Evolutionary conservation across 345 rosid species (phyloP), one percentile per base, ranked within the genome.

Genomic region (Microcos paniculata): DNA sequence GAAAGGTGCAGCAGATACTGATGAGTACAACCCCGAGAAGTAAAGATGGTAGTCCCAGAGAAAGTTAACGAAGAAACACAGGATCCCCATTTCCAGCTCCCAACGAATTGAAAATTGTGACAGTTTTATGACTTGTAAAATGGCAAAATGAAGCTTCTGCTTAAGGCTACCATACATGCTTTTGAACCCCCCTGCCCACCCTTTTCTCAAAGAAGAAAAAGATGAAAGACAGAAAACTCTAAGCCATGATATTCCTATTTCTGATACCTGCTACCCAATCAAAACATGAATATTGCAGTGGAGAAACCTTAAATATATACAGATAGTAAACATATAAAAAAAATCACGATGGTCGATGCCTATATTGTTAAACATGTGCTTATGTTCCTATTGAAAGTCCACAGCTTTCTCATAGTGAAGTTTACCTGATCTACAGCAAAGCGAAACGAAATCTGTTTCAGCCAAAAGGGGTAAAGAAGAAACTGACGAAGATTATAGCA

Each of bases 201-300:
- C 24, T 69, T 48, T 15, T 28, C 58, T 26, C 23, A 18, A 23
- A 28, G 49, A 64, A 1, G 49, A 40, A 21, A 40, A 65, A 21
- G n/a, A 66, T 43, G 69, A 66, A 65, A 66, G 19, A 8, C 18
- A 0, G 12, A 62, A 3, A 35, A 3, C 6, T 7, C 40, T 3
- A 6, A n/a, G 75, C 26, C 57, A 46, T 70, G 38, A 15, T 70
- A 10, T 35, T 74, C 48, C 57, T 24, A 16, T 59, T n/a, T 18
- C 14, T 52, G 28, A 26, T 79, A 48, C 59, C 59, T 62, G 75
- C 64, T 68, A 73, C 68, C 70, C 16, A 52, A 52, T 26, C 45
- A 42, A 73, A 38, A 49, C 61, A 78, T 57, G 26, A 71, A 51
- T 24, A 11, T 45, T 45, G 70, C 75, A 24, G 74, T 57, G 21